Conservation (phyloP, 1,139 yeast species). For the Suhomyces bribrorum region DNA sequence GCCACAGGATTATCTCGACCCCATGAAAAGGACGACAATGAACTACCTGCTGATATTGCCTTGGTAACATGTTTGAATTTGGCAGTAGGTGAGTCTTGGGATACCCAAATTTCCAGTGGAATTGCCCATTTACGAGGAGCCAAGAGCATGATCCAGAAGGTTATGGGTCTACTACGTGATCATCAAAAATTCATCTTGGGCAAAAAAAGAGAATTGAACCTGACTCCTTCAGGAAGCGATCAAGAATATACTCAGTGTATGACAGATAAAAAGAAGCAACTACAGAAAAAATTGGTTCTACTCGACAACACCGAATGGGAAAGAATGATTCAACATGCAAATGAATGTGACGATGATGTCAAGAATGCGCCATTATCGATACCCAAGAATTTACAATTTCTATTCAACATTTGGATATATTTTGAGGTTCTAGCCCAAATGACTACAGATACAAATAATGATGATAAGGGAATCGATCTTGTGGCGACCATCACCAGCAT, state of each 20-base stretch:
- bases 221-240: conserved; percentile 14
- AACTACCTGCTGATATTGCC: conserved; percentile 65
- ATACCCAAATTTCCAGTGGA: conserved; percentile 63
- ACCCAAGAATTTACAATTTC: conserved; percentile 51
- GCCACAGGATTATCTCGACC: conserved; percentile 54
- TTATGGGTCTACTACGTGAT: conserved; percentile 34
- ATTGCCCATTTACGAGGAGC: conserved; percentile 71
- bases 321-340: conserved; percentile 24
- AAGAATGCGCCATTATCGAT: conserved; percentile 18
- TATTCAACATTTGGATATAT: conserved; percentile 66
- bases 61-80: conserved; percentile 62
- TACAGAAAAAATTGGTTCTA: conserved; percentile 31
- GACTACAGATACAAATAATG: conserved; percentile 53
- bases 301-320: conserved; percentile 41
- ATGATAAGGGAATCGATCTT: conserved; percentile 45
- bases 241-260: conserved; percentile 18
- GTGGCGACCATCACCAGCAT: conserved; percentile 44
- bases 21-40: conserved; percentile 16
- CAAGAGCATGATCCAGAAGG: conserved; percentile 57
- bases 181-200: conserved; percentile 22
- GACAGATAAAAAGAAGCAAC: conserved; percentile 16
- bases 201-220: conserved; percentile 16
- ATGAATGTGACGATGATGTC: conserved; percentile 4
- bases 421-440: conserved; percentile 66
- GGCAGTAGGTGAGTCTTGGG: conserved; percentile 71